These are phyloP conservation scores for Diplocarpon mali DNA, from an alignment of 2,329 filamentous ascomycete species.

Conservation along the genomic window DNA sequence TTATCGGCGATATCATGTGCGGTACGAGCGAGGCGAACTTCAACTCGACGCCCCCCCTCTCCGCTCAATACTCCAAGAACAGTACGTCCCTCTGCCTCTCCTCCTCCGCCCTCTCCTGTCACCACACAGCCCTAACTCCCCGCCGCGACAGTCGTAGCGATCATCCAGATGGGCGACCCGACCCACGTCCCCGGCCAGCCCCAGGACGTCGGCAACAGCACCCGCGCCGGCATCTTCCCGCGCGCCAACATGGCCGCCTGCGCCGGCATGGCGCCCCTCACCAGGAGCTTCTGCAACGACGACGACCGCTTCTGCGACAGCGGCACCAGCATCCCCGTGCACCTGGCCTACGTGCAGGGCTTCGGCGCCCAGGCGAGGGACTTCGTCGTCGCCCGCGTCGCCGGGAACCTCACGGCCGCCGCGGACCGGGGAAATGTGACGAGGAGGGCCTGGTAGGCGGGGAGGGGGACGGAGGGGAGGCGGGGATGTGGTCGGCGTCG, in stretches of 20 bases:
- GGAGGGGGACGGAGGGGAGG: too few species aligned
- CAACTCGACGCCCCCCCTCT: conserved; percentile 11
- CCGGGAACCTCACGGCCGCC: conserved; percentile 31
- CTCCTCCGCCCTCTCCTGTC: background rate
- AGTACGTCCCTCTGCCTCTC: background rate
- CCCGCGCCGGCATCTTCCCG: conserved; percentile 21
- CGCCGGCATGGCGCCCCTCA: conserved; percentile 3
- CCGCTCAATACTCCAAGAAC: conserved; percentile 8
- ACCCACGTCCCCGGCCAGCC: conserved; percentile 22
- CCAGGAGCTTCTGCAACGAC: conserved; percentile 12
- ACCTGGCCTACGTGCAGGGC: conserved; percentile 10
- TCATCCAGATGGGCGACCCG: conserved; percentile 30
- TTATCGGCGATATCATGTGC: conserved; percentile 25
- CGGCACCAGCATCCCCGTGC: conserved; percentile 8
- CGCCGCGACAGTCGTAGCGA: conserved; percentile 18
- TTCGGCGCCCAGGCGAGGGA: conserved; percentile 7
- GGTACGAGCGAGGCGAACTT: conserved; percentile 19
- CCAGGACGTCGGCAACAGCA: conserved; percentile 25
- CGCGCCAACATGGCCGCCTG: conserved; percentile 8
- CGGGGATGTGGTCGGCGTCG: too few species aligned
- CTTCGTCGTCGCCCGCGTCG: background rate
- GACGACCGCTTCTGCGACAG: conserved; percentile 15
- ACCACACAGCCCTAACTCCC: background rate
- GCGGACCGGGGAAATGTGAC: conserved; percentile 28
- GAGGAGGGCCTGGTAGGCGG: background rate